phyloP scores from a whole-genome alignment of 176 grass and related monocot genomes.

The Carex cristatella region DNA sequence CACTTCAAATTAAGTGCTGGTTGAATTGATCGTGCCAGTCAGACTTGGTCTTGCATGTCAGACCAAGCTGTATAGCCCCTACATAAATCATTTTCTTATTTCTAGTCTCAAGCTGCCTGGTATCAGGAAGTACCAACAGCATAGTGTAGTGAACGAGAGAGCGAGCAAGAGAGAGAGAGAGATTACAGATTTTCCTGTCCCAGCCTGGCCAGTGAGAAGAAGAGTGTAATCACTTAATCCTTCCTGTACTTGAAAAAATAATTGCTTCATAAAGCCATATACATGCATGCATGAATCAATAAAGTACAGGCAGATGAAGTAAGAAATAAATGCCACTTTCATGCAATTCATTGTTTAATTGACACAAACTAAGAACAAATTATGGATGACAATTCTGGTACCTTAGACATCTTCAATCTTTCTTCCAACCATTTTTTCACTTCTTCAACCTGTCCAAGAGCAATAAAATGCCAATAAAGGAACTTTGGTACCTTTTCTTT shows the following conservation, averaged over 20 bases:
- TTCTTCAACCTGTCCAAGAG: constrained; percentile 67
- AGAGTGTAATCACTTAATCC: constrained; percentile 57
- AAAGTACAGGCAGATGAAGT: not conserved
- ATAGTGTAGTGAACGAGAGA: not conserved
- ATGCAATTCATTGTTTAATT: not conserved
- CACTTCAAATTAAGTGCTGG: not conserved
- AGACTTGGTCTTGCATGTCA: not conserved
- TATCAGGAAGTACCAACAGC: not conserved
- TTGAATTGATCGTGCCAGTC: not conserved
- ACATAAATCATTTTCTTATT: not conserved
- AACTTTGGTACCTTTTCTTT: not conserved
- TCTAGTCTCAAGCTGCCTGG: not conserved
- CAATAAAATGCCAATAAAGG: constrained; percentile 18
- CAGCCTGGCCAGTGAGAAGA: constrained; percentile 84
- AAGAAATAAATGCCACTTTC: not conserved
- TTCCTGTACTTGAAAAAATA: constrained; percentile 33
- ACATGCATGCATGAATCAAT: not conserved
- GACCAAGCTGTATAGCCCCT: not conserved
- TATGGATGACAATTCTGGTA: not conserved
- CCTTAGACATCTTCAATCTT: constrained; percentile 59
- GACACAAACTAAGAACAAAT: not conserved
- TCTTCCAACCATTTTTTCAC: constrained; percentile 89
- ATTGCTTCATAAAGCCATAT: constrained; percentile 28
- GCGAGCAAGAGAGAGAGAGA: constrained; percentile 6
- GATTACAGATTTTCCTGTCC: constrained; percentile 90